These are phyloP conservation scores for Periconia sp. DNA, from an alignment of 2,329 filamentous ascomycete genomes.

Conservation along the genomic window DNA sequence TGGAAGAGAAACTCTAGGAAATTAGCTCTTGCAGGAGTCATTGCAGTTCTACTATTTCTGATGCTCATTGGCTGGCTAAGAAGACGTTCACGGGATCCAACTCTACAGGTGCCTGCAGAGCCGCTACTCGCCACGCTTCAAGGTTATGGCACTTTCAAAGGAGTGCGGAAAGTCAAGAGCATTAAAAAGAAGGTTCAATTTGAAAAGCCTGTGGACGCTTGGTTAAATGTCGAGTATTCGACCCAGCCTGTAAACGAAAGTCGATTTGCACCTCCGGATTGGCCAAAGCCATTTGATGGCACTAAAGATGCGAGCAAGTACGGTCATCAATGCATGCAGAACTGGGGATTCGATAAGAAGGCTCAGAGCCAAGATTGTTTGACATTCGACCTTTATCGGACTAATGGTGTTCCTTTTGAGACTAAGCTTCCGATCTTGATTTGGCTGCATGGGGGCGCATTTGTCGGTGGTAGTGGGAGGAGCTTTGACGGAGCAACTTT, in stretches of 20 bases:
- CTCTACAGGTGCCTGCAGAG: constrained; percentile 9
- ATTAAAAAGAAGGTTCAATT: constrained; percentile 39
- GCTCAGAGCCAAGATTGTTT: constrained; percentile 43
- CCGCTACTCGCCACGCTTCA: constrained; percentile 40
- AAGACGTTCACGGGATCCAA: constrained; percentile 1
- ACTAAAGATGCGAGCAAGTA: constrained; percentile 47
- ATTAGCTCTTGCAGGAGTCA: too few relatives aligned
- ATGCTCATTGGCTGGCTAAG: too few relatives aligned
- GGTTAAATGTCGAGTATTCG: constrained; percentile 57
- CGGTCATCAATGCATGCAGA: constrained; percentile 54
- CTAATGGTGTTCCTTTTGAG: constrained; percentile 28
- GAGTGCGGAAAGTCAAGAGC: constrained; percentile 46
- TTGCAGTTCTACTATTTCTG: too few relatives aligned
- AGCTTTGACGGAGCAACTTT: constrained; percentile 44
- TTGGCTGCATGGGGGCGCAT: constrained; percentile 40
- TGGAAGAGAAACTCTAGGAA: too few relatives aligned
- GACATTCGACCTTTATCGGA: constrained; percentile 39
- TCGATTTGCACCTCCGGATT: constrained; percentile 51
- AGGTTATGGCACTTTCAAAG: constrained; percentile 50
- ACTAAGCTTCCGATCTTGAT: constrained; percentile 40
- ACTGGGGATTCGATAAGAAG: constrained; percentile 42
- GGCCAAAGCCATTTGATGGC: constrained; percentile 51
- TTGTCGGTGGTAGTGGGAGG: constrained; percentile 34
- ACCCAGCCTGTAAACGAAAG: constrained; percentile 47
- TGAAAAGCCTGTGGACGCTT: constrained; percentile 51